Percentiles rank a stretch among this genome's conserved stretches.
Evolutionary conservation across 805 yeast species (phyloP).

Genomic region (Wickerhamiella occidentalis): DNA sequence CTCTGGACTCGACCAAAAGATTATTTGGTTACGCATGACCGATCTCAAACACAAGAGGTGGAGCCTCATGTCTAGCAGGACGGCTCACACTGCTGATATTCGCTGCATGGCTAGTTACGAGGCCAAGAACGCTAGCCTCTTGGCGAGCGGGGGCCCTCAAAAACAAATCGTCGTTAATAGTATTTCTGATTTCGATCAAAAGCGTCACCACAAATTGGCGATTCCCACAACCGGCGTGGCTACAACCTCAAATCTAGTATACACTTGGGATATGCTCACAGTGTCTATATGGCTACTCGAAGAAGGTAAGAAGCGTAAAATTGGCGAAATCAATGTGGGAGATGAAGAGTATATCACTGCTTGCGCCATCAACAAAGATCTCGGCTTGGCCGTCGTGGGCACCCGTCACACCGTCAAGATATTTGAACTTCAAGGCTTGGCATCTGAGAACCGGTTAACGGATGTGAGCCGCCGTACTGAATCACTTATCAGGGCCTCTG

Average conservation of each 20-base stretch:
- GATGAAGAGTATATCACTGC: constrained; percentile 69
- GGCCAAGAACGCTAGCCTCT: constrained; percentile 50
- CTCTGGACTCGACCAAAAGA: constrained; percentile 90
- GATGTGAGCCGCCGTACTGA: constrained; percentile 20
- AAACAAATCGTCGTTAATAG: constrained; percentile 41
- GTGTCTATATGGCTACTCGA: constrained; percentile 67
- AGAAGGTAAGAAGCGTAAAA: constrained; percentile 37
- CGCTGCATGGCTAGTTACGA: constrained; percentile 64
- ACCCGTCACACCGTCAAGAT: constrained; percentile 56
- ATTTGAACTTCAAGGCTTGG: constrained; percentile 42
- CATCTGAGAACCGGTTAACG: constrained; percentile 39
- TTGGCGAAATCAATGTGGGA: constrained; percentile 45
- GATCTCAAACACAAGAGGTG: constrained; percentile 41
- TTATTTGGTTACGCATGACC: constrained; percentile 54
- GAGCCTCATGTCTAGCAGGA: constrained; percentile 63
- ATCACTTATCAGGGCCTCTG: constrained; percentile 11
- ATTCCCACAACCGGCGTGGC: constrained; percentile 29
- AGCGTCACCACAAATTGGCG: constrained; percentile 59
- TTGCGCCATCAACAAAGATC: constrained; percentile 54
- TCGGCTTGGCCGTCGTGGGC: constrained; percentile 56
- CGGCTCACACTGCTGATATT: constrained; percentile 76
- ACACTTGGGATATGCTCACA: constrained; percentile 71
- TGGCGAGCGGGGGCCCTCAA: constrained; percentile 41
- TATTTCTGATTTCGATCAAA: constrained; percentile 51
- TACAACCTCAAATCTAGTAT: constrained; percentile 43